Evolutionary conservation across 768 basidiomycete genomes (phyloP).

Genomic region (Cystobasidium onofrii): DNA sequence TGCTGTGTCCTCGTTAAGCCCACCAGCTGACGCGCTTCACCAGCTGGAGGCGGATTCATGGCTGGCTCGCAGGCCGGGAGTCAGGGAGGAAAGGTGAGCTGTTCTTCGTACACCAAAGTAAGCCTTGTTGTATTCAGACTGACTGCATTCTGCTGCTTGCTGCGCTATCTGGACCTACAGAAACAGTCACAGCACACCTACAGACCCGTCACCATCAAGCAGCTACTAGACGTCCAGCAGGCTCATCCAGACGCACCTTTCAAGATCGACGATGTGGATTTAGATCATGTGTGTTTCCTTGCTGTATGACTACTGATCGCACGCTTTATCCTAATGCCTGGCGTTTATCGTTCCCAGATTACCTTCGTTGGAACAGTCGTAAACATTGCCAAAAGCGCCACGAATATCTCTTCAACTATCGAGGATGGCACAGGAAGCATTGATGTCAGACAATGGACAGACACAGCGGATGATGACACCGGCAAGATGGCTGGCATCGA

Average conservation of each 20-base stretch:
- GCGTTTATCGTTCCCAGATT: slow-evolving; percentile 50
- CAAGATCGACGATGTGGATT: slow-evolving; percentile 67
- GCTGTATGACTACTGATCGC: slow-evolving; percentile 30
- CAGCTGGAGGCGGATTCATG: slow-evolving; percentile 32
- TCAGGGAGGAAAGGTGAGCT: slow-evolving; percentile 9
- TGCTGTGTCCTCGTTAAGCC: no score
- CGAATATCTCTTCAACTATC: slow-evolving; percentile 68
- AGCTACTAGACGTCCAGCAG: slow-evolving; percentile 68
- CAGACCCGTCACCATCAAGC: slow-evolving; percentile 68
- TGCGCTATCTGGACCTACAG: slow-evolving; percentile 13
- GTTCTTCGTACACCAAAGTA: no score
- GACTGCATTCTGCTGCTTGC: not conserved
- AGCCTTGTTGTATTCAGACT: no score
- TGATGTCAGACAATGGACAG: slow-evolving; percentile 58
- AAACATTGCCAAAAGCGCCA: slow-evolving; percentile 61
- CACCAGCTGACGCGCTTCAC: not conserved
- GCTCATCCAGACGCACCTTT: slow-evolving; percentile 82
- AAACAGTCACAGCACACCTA: slow-evolving; percentile 47
- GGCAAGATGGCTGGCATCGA: slow-evolving; percentile 44
- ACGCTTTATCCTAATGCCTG: not conserved
- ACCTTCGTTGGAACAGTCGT: slow-evolving; percentile 67
- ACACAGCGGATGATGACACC: slow-evolving; percentile 56
- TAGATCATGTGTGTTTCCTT: slow-evolving; percentile 60
- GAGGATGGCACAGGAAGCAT: slow-evolving; percentile 62
- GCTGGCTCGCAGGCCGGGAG: slow-evolving; percentile 24